These are phyloP conservation scores for Pseudogymnoascus sp. DNA, from an alignment of 2,329 filamentous ascomycete species.

Conservation along the genomic window DNA sequence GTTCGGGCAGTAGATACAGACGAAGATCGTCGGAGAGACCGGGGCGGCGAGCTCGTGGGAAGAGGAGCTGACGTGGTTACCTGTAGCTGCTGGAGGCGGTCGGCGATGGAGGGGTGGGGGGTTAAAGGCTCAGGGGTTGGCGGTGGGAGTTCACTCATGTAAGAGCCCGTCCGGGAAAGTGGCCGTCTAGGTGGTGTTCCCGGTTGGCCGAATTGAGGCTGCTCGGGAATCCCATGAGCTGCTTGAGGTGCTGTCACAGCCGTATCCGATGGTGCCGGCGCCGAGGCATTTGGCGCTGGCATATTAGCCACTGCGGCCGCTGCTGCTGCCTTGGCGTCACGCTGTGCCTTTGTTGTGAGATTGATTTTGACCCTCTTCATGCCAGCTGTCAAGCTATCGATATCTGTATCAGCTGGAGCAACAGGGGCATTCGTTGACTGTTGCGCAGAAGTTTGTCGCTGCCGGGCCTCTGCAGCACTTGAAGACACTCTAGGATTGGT, in stretches of 20 bases:
- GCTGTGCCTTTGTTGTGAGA: constrained; percentile 48
- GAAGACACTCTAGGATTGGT: background rate
- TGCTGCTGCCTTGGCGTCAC: constrained; percentile 41
- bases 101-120: constrained; percentile 10
- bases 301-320: constrained; percentile 18
- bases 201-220: background rate
- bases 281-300: constrained; percentile 11
- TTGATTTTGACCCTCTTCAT: constrained; percentile 59
- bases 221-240: constrained; percentile 6
- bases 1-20: background rate
- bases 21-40: background rate
- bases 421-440: background rate
- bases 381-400: constrained; percentile 48
- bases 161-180: background rate
- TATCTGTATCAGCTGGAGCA: constrained; percentile 25
- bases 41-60: constrained; percentile 21
- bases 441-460: constrained; percentile 3
- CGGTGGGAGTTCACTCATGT: background rate
- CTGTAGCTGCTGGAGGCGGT: constrained; percentile 16
- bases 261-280: constrained; percentile 10
- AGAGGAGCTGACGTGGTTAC: constrained; percentile 19
- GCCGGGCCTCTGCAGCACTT: background rate
- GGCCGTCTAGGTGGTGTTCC: background rate
- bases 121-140: background rate
- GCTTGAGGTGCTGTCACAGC: constrained; percentile 7